Conservation (phyloP, 2,329 filamentous ascomycete genomes). For the Dothideomycetes sp. region DNA sequence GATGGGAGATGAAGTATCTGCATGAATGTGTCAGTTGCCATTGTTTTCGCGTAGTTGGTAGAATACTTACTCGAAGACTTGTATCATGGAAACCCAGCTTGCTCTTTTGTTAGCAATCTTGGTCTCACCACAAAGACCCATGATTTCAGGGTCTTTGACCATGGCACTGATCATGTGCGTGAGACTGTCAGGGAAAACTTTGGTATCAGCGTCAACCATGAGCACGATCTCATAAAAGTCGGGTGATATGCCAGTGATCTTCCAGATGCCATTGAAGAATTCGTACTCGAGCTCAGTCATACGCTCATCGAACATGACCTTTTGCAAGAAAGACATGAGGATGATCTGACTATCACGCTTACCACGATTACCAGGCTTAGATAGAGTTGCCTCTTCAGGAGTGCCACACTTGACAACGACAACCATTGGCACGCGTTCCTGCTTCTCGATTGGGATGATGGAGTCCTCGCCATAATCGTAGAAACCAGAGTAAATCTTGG, state of each 20-base stretch:
- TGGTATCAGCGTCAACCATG: constrained; percentile 99
- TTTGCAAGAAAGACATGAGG: constrained; percentile 97
- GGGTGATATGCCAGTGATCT: constrained; percentile 93
- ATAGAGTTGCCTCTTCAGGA: constrained; percentile 67
- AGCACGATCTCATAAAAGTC: constrained; percentile 97
- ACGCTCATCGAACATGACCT: constrained; percentile 99
- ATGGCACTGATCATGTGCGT: constrained; percentile 99
- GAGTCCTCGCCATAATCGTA: constrained; percentile 89
- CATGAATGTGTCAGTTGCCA: not conserved
- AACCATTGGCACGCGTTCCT: constrained; percentile 97
- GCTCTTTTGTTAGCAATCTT: constrained; percentile 98
- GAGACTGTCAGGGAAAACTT: constrained; percentile 95
- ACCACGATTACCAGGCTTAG: constrained; percentile 92
- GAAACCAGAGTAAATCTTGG: constrained; percentile 95
- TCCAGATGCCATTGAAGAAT: constrained; percentile 99
- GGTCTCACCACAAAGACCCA: constrained; percentile 97
- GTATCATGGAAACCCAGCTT: constrained; percentile 94
- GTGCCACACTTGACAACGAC: constrained; percentile 93
- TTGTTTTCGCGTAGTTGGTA: not conserved
- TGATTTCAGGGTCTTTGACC: constrained; percentile 98
- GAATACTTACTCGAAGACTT: constrained; percentile 67
- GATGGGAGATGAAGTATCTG: constrained; percentile 91
- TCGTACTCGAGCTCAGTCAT: constrained; percentile 99
- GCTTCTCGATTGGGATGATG: constrained; percentile 70
- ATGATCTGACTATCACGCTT: constrained; percentile 99